Base-by-base conservation (phyloP, 2,329 filamentous ascomycete genomes). In the Metarhizium robertsii region DNA sequence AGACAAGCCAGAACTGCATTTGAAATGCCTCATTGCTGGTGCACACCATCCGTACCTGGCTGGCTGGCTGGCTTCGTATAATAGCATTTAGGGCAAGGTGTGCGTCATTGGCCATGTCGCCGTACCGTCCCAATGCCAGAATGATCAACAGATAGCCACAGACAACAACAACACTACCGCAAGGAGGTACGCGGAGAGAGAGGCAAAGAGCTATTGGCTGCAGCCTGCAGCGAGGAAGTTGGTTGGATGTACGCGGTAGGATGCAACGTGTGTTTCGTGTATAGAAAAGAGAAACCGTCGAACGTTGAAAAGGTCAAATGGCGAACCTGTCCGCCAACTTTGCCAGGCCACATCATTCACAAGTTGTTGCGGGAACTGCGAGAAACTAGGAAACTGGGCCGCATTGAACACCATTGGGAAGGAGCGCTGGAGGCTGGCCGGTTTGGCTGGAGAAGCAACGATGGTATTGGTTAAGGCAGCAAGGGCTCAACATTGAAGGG, bases 11-110 rank as follows among this genome's bases (percentile, higher is more conserved):
- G n/a, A 20, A 6, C 2, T 38, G 53, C 49, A 54, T 13, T 34
- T 45, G 20, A 50, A 50, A 46, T 54, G 53, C 46, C 53, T 47
- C 53, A 38, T 25, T 52, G 25, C n/a, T n/a, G 48, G 42, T 47
- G 53, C 45, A 50, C 53, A 30, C 25, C n/a, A 45, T 54, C 29
- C 49, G 38, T 46, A n/a, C 45, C 53, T 40, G 38, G 38, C 38
- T 40, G 11, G 38, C 11, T 40, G 14, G 38, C 38, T 45, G 32
- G 43, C 43, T 49, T 18, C 30, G 34, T 40, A 32, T 45, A 40
- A 30, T n/a, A 14, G 10, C 3, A 14, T 30, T 20, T 32, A 48
- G 45, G 25, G 13, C 45, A 30, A 14, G 20, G 11, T 48, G 11
- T 48, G 45, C 14, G 3, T 30, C 25, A 16, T 48, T 13, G 45